phyloP scores from a whole-genome alignment of 2,329 filamentous ascomycete genomes.

The Colletotrichum ledebouriae region DNA sequence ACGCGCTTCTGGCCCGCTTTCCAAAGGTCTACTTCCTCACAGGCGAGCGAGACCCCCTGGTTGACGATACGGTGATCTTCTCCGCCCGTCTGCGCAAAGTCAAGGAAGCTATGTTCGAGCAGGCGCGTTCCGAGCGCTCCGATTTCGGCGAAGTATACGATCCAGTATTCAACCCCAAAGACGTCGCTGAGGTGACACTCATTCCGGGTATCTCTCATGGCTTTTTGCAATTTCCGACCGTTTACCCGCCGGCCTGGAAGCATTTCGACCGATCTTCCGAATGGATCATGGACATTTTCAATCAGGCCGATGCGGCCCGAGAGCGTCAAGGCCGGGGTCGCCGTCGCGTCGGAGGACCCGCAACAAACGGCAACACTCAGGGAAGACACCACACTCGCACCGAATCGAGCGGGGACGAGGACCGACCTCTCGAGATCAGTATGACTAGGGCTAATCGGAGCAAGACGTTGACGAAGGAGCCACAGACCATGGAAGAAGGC shows the following conservation, averaged over 20 bases:
- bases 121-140: constrained; percentile 54
- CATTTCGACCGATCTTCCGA: constrained; percentile 82
- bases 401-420: constrained; percentile 83
- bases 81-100: constrained; percentile 88
- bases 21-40: constrained; percentile 96
- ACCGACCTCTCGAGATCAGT: constrained; percentile 84
- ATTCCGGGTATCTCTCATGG: constrained; percentile 93
- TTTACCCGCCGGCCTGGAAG: constrained; percentile 92
- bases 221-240: constrained; percentile 89
- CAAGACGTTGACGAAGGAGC: constrained; percentile 43
- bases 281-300: constrained; percentile 87
- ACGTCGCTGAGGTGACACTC: constrained; percentile 84
- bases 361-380: constrained; percentile 37
- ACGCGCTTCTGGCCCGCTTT: constrained; percentile 84
- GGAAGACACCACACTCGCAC: constrained; percentile 54
- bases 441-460: constrained; percentile 60
- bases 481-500: constrained; percentile 43
- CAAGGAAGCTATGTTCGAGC: constrained; percentile 68
- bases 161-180: constrained; percentile 76
- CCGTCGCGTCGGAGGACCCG: constrained; percentile 11
- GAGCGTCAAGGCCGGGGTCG: constrained; percentile 35
- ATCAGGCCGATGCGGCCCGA: constrained; percentile 59
- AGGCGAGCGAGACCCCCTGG: constrained; percentile 92
- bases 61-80: constrained; percentile 97
- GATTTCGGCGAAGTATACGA: constrained; percentile 50